phyloP scores from a whole-genome alignment of 2,329 filamentous ascomycete species.

The Tympanopsis confertula region DNA sequence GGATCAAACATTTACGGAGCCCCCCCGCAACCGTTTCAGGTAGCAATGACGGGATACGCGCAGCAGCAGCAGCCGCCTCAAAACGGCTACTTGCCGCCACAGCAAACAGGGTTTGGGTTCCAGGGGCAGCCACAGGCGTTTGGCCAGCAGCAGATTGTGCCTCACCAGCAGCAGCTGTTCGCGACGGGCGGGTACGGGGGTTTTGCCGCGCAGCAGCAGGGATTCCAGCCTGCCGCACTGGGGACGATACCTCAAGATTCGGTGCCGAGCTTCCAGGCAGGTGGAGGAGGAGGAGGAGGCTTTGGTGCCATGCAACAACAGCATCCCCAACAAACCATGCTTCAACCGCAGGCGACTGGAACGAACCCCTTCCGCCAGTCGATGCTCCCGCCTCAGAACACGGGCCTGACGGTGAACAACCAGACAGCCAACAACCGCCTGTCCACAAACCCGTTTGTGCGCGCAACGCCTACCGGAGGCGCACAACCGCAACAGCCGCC shows the following conservation, averaged over 20 bases:
- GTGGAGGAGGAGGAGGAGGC: slow-evolving; percentile 24
- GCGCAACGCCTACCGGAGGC: slow-evolving; percentile 10
- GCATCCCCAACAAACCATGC: slow-evolving; percentile 18
- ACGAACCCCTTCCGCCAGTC: slow-evolving; percentile 46
- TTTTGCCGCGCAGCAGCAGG: slow-evolving; percentile 60
- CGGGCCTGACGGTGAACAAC: not conserved
- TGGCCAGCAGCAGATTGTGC: slow-evolving; percentile 22
- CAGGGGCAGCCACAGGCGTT: not conserved
- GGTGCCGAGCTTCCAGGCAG: slow-evolving; percentile 33
- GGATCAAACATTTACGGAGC: slow-evolving; percentile 13
- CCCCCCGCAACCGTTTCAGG: slow-evolving; percentile 11
- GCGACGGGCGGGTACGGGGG: slow-evolving; percentile 71
- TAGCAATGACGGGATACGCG: slow-evolving; percentile 13
- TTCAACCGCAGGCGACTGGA: slow-evolving; percentile 38
- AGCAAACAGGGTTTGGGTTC: slow-evolving; percentile 5
- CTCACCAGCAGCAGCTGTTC: slow-evolving; percentile 31
- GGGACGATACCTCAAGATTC: slow-evolving; percentile 47
- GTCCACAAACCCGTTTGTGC: slow-evolving; percentile 12
- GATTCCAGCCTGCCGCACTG: slow-evolving; percentile 40
- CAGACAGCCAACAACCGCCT: slow-evolving; percentile 7
- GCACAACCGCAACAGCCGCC: slow-evolving; percentile 18
- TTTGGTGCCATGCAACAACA: slow-evolving; percentile 22
- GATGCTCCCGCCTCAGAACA: not conserved
- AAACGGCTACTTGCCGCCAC: slow-evolving; percentile 10
- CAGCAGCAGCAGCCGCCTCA: slow-evolving; percentile 24